phyloP scores from a whole-genome alignment of 1,284 basidiomycete genomes.

The Fomitiporia mediterranea region DNA sequence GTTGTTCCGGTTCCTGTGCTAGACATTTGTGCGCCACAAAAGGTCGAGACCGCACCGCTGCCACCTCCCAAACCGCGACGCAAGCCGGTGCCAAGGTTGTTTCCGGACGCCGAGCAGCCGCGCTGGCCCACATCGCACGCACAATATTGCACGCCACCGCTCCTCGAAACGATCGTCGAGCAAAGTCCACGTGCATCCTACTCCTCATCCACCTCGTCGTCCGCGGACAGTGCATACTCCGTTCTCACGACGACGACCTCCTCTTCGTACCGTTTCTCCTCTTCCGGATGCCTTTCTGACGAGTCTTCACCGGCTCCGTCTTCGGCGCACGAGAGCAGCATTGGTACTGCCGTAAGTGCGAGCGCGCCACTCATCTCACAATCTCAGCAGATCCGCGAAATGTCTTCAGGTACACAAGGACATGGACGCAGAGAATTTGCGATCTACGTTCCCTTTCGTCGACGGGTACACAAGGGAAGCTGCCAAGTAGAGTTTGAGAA shows the following conservation, averaged over 20 bases:
- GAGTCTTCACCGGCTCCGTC: slow-evolving; percentile 1
- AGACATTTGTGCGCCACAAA: slow-evolving; percentile 7
- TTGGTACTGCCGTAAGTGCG: neutral
- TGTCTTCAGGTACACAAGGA: neutral
- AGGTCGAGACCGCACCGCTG: neutral
- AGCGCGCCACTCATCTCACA: neutral
- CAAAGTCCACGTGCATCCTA: slow-evolving; percentile 5
- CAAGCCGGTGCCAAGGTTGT: slow-evolving; percentile 1
- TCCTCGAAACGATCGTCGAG: slow-evolving; percentile 13
- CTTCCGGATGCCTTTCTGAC: slow-evolving; percentile 3
- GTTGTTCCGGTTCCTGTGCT: neutral
- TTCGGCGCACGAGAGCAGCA: neutral
- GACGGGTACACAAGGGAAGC: neutral
- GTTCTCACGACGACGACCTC: slow-evolving; percentile 15
- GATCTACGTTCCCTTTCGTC: slow-evolving; percentile 9
- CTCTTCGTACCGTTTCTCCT: slow-evolving; percentile 17
- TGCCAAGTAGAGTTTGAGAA: neutral
- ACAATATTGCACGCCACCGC: neutral
- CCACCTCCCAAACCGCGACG: neutral
- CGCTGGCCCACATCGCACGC: neutral
- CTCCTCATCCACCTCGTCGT: slow-evolving; percentile 3
- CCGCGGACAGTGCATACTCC: slow-evolving; percentile 6
- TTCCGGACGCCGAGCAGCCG: neutral
- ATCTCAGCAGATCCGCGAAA: neutral
- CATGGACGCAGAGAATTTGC: slow-evolving; percentile 16